Evolutionary conservation across 2,329 filamentous ascomycete species (phyloP), one percentile per base, ranked within the genome.

Genomic region (Celoporthe dispersa): DNA sequence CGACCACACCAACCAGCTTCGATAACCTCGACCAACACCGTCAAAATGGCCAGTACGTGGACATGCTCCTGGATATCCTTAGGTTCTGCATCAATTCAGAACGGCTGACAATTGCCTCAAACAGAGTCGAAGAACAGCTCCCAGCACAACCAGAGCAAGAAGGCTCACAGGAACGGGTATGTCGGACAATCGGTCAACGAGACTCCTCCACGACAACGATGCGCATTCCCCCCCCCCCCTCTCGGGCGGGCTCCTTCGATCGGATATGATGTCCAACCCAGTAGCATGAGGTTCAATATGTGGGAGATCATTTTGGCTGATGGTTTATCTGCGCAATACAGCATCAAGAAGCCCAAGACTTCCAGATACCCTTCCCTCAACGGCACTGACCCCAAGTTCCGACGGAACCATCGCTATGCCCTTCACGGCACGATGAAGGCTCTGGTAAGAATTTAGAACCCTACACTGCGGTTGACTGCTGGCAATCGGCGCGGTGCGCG

Each of bases 311-410:
- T 60, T 48, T 25, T 64, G 64, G 60, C 70, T 72, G 68, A 68
- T 51, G 44, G 37, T 59, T 51, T 41, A 63, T 16, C 65, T 39
- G 39, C 22, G 65, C 39, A 37, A 39, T 53, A 78, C 83, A 98
- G 95, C 87, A 99, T 99, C 91, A 98, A 98, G 92, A 98, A 98
- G 92, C 96, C 96, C 77, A 98, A 97, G 91, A 98, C 96, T 82
- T 91, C 94, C 86, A 91, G 96, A 88, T 99, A 99, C 88, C 96
- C 96, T 77, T 98, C 95, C 79, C 92, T 99, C 81, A 98, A 98
- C 84, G 96, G 96, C 80, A 96, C 94, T 84, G 96, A 99, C 87
- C 94, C 96, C 83, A 99, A 99, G 91, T 99, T 99, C 90, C 92
- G 96, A 85, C 92, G 96, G 87, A 99, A 99, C 90, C 96, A 99